These are phyloP conservation scores for Oryza longistaminata DNA, from an alignment of 176 grass and related monocot genomes.

Conservation along the genomic window DNA sequence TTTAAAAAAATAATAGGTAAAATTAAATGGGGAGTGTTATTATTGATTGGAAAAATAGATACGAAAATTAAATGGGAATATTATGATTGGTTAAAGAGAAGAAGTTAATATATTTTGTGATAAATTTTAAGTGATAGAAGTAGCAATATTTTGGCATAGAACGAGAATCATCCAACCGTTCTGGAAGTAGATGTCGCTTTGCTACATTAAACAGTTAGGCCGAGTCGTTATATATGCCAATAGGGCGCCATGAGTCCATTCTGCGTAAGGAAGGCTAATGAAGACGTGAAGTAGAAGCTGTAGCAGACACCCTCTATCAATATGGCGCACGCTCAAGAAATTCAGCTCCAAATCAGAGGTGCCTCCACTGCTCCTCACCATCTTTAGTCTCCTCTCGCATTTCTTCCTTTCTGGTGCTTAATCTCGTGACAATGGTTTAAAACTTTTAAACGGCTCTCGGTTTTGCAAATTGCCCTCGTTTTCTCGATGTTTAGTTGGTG, in stretches of 20 bases:
- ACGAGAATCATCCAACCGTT: not conserved
- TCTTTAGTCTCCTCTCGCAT: not conserved
- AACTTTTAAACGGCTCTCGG: not conserved
- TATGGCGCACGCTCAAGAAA: slow-evolving; percentile 54
- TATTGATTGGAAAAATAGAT: too few species aligned
- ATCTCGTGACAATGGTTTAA: not conserved
- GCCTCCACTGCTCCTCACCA: not conserved
- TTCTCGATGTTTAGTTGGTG: not conserved
- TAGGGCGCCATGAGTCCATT: not conserved
- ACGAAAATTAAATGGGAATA: too few species aligned
- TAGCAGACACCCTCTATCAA: not conserved
- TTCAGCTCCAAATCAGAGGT: slow-evolving; percentile 63
- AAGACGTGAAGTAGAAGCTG: not conserved
- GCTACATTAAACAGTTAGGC: not conserved
- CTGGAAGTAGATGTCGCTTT: not conserved
- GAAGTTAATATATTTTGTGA: too few species aligned
- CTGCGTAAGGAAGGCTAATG: not conserved
- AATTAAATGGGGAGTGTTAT: too few species aligned
- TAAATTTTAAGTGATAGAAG: too few species aligned
- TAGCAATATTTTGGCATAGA: too few species aligned
- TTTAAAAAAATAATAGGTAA: too few species aligned
- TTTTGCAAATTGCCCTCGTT: not conserved
- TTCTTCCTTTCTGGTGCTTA: not conserved
- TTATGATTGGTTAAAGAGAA: too few species aligned
- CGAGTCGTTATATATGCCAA: slow-evolving; percentile 16